phyloP scores from a whole-genome alignment of 1,284 basidiomycete species.

The Sporisorium iseilematis-ciliati region DNA sequence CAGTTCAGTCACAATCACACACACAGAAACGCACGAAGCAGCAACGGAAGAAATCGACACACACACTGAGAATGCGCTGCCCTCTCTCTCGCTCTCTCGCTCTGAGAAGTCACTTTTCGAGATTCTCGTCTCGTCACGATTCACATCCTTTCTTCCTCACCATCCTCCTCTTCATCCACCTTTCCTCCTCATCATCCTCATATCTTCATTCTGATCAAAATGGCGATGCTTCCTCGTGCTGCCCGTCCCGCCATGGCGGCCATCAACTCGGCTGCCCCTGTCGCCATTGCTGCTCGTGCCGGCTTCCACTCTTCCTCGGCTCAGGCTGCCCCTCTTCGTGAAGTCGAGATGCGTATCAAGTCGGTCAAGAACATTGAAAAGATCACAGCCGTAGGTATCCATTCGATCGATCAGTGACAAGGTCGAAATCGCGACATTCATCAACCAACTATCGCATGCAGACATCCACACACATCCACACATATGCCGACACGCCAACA shows the following conservation, averaged over 20 bases:
- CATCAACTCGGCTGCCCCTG: slow-evolving; percentile 47
- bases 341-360: slow-evolving; percentile 96
- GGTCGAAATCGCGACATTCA: neutral
- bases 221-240: slow-evolving; percentile 64
- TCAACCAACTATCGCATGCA: slow-evolving; percentile 4
- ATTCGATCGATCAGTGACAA: neutral
- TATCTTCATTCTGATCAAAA: slow-evolving; percentile 25
- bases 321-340: slow-evolving; percentile 96
- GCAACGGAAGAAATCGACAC: neutral
- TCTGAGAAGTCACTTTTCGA: neutral
- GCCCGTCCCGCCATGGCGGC: slow-evolving; percentile 55
- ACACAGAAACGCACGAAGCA: neutral
- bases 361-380: slow-evolving; percentile 96
- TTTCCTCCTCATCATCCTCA: slow-evolving; percentile 4
- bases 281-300: slow-evolving; percentile 55
- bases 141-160: slow-evolving; percentile 7
- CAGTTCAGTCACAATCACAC: neutral
- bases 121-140: slow-evolving; percentile 14
- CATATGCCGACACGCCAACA: neutral
- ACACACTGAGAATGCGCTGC: neutral
- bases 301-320: slow-evolving; percentile 72
- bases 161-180: slow-evolving; percentile 10
- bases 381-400: slow-evolving; percentile 87
- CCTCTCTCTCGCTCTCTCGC: too few relatives aligned
- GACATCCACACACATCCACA: neutral